These are phyloP conservation scores for Carex pumila DNA, from an alignment of 176 grass and related monocot species.

Conservation along the genomic window DNA sequence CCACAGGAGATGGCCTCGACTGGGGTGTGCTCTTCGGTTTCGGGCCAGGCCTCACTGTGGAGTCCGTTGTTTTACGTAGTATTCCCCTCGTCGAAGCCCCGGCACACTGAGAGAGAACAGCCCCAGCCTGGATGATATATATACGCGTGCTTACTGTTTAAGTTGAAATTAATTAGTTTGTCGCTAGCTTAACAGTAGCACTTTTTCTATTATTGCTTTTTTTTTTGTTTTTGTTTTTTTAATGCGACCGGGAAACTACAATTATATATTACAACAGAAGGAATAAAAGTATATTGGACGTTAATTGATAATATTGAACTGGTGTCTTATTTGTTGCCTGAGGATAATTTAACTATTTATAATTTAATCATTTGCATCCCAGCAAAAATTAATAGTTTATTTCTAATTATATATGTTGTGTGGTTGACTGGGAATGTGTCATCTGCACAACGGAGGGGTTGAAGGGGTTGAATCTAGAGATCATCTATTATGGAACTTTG, in stretches of 20 bases:
- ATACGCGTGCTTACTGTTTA: neutral
- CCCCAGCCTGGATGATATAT: neutral
- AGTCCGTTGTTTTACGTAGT: conserved; percentile 14
- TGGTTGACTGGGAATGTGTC: too few species aligned
- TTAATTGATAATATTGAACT: too few species aligned
- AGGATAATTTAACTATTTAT: too few species aligned
- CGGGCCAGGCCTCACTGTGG: conserved; percentile 12
- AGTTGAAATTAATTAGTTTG: neutral
- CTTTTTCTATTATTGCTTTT: neutral
- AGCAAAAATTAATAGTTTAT: too few species aligned
- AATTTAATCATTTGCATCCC: too few species aligned
- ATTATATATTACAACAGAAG: neutral
- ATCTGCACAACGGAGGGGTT: too few species aligned
- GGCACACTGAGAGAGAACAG: neutral
- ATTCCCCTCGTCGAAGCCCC: neutral
- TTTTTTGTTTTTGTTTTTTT: neutral
- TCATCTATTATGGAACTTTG: too few species aligned
- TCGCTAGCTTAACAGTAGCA: neutral
- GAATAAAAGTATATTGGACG: too few species aligned
- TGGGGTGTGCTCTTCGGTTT: conserved; percentile 19
- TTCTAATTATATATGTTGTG: too few species aligned
- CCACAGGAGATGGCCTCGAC: conserved; percentile 8
- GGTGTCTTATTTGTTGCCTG: too few species aligned
- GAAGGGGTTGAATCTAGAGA: too few species aligned
- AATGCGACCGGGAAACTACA: neutral